Evolutionary conservation across 768 basidiomycete species (phyloP), one percentile per base, ranked within the genome.

Genomic region (Boletellus sp.): DNA sequence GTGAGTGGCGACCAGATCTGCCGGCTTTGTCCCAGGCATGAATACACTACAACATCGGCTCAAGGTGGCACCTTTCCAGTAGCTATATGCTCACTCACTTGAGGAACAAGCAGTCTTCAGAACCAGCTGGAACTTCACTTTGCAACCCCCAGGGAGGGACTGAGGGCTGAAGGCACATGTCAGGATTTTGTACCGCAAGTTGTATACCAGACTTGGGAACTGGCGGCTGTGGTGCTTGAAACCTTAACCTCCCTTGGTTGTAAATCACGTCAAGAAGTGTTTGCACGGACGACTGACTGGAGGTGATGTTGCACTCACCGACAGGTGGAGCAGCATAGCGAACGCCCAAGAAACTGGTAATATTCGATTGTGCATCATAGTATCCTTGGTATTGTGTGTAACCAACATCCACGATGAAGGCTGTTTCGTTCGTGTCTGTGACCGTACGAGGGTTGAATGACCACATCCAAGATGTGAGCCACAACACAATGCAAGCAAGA

Each of bases 261-360:
- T 13, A 15, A 33, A 2, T 13, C 28, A 9, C 11, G 23, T 40
- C 12, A 31, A 9, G 0, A 36, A 8, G 7, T 8, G 7, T n/a
- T n/a, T n/a, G 7, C 7, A 8, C 8, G 28, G 3, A 28, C 16
- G 8, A 4, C 19, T 13, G 10, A 20, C 19, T 3, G 20, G 10
- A 6, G 2, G 20, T 38, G 6, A 16, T 4, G 10, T 9, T 9
- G 4, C 1, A 50, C 69, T 19, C 20, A 74, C 78, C 77, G 24
- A 70, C 52, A 4, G 79, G 78, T 20, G 77, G 64, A 22, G 75
- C 76, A 11, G 80, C 79, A 61, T 75, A 81, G 7, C 78, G 70
- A 32, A 69, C 48, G n/a, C 61, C 52, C 26, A 66, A 47, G 51
- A 66, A 69, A 41, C 26, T 53, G 0, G 66, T 59, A 2, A 56